Evolutionary conservation across 495 filamentous ascomycete genomes (phyloP), one percentile per base, ranked within the genome.

Genomic region (Penicillium samsonianum): DNA sequence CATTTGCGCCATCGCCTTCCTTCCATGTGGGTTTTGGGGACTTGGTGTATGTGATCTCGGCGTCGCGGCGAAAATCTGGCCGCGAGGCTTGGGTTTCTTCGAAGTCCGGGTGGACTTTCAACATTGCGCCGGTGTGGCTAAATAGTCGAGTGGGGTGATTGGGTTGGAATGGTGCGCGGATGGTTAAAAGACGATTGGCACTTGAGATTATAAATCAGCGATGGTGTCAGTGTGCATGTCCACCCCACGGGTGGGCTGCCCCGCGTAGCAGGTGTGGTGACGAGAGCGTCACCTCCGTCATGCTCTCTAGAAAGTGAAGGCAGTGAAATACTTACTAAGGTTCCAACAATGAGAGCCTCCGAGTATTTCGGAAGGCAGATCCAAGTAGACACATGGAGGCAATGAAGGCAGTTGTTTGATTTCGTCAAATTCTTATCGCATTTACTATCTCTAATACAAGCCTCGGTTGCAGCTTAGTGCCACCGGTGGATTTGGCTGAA

Each of bases 21-120:
- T 84, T 84, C 94, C 94, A 97, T 23, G 77, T 65, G 0, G 94
- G 90, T 9, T 86, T 78, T 2, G 83, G 81, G 1, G 91, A 87
- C 67, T 95, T 85, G 17, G 85, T 90, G 69, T 80, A 84, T 38
- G 68, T 77, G 68, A 89, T 80, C 51, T 74, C 65, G 43, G 76
- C 75, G 43, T 78, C 64, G 16, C 67, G 65, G 28, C 71, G 62
- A 74, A 87, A 97, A 51, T 84, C 79, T 2, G 86, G 87, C 12
- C 92, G 84, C n/a, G 83, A 80, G 41, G 82, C 82, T 73, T 96
- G 86, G 58, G 90, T 80, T 22, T 82, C 76, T 57, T 88, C 88
- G 78, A 96, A 96, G 69, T 96, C 88, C n/a, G 64, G 56, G 11
- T 55, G n/a, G n/a, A 50, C 59, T 50, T 65, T 73, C 42, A 59